Conservation (phyloP, 805 yeast species). For the Kazachstania kunashirensis region DNA sequence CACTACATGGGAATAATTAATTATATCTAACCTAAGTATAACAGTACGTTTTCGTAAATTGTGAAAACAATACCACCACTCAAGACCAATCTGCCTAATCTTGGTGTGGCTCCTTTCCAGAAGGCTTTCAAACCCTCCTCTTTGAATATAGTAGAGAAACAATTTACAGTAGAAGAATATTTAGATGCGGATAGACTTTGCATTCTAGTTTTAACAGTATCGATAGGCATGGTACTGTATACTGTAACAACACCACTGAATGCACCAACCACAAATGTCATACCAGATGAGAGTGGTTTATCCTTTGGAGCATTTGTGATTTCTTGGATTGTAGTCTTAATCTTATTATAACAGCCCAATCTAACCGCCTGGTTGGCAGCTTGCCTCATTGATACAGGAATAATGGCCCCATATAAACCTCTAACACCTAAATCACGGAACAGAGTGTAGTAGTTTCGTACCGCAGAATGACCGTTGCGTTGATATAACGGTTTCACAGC, state of each 20-base stretch:
- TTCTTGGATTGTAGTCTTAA: slow-evolving; percentile 69
- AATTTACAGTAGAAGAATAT: slow-evolving; percentile 69
- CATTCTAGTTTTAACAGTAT: slow-evolving; percentile 94
- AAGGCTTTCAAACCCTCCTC: slow-evolving; percentile 86
- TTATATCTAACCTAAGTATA: slow-evolving; percentile 19
- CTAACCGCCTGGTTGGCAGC: slow-evolving; percentile 94
- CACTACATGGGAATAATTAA: neutral
- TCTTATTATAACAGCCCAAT: slow-evolving; percentile 82
- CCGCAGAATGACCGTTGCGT: slow-evolving; percentile 45
- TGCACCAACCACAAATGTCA: slow-evolving; percentile 85
- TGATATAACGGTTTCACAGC: slow-evolving; percentile 68
- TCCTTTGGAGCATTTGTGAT: slow-evolving; percentile 55
- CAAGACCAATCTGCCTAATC: slow-evolving; percentile 81
- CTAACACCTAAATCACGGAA: slow-evolving; percentile 68
- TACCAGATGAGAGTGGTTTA: slow-evolving; percentile 63
- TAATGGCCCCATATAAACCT: slow-evolving; percentile 80
- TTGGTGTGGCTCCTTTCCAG: slow-evolving; percentile 98
- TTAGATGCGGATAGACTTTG: slow-evolving; percentile 75
- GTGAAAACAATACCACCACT: slow-evolving; percentile 98
- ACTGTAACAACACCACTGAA: slow-evolving; percentile 85
- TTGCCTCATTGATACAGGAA: slow-evolving; percentile 91
- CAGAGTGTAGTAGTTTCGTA: slow-evolving; percentile 37
- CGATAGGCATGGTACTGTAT: slow-evolving; percentile 90
- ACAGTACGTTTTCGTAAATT: slow-evolving; percentile 82
- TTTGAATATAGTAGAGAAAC: slow-evolving; percentile 68